A percentile compares a stretch with the other conserved stretches of the same genome.
phyloP scores from a whole-genome alignment of 495 filamentous ascomycete species.

The Aspergillus sparsus region DNA sequence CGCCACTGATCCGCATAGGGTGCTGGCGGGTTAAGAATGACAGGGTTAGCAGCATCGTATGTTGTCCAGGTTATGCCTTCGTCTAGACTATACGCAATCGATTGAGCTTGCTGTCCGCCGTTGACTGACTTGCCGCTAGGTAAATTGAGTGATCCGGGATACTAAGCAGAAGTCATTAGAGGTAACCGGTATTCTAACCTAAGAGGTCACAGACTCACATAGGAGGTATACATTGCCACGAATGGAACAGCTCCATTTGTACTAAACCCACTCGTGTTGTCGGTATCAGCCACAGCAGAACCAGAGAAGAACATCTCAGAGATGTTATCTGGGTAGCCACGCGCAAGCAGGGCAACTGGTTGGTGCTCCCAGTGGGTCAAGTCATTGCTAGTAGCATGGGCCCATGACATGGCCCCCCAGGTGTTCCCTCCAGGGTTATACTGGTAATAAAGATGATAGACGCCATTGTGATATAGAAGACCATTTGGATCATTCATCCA shows the following conservation, averaged over 20 bases:
- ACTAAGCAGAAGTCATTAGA: constrained; percentile 14
- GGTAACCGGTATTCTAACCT: background rate
- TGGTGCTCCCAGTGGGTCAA: constrained; percentile 43
- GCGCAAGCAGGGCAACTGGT: constrained; percentile 38
- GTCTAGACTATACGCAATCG: constrained; percentile 58
- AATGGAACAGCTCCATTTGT: constrained; percentile 49
- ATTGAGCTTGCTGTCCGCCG: constrained; percentile 50
- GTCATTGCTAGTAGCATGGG: constrained; percentile 43
- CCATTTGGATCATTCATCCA: constrained; percentile 67
- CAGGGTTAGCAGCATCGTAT: constrained; percentile 52
- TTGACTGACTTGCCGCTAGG: constrained; percentile 33
- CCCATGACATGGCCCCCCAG: constrained; percentile 46
- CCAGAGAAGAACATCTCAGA: constrained; percentile 56
- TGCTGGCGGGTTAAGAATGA: constrained; percentile 46
- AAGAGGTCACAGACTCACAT: constrained; percentile 22
- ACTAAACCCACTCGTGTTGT: constrained; percentile 62
- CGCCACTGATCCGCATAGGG: constrained; percentile 30
- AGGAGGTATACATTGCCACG: constrained; percentile 58
- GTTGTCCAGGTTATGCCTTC: constrained; percentile 54
- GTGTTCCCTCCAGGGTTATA: constrained; percentile 38
- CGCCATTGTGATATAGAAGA: constrained; percentile 43
- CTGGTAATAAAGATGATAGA: constrained; percentile 45
- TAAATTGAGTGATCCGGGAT: constrained; percentile 23
- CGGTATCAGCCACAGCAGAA: constrained; percentile 50
- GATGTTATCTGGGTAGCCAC: constrained; percentile 45